Evolutionary conservation across 345 rosid species (phyloP).

Genomic region (Gossypium anomalum): DNA sequence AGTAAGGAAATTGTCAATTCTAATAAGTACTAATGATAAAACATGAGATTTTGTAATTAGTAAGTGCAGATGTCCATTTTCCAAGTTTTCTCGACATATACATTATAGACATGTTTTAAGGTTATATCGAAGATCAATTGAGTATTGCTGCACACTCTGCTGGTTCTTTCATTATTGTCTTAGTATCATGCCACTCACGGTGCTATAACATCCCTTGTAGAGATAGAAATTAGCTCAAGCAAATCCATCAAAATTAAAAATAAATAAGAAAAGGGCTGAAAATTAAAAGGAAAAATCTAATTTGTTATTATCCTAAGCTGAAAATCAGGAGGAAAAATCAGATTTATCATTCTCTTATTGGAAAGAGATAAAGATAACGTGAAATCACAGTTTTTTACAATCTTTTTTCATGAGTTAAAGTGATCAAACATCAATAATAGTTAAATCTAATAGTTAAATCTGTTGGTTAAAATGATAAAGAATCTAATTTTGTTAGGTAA

Average conservation of each 20-base stretch:
- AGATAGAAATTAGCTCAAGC: neutral
- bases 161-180: neutral
- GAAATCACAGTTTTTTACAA: too few species aligned
- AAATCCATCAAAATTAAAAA: too few species aligned
- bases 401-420: too few species aligned
- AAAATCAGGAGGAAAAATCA: accelerated
- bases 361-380: accelerated
- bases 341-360: too few species aligned
- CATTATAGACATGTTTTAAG: neutral
- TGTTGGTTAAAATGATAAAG: too few species aligned
- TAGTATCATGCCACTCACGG: neutral
- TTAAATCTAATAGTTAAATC: too few species aligned
- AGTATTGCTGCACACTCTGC: neutral
- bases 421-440: too few species aligned
- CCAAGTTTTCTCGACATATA: neutral
- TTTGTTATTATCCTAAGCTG: too few species aligned
- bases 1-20: too few species aligned
- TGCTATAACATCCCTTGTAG: neutral
- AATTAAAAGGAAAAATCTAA: too few species aligned
- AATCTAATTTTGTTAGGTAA: too few species aligned
- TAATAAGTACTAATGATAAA: neutral
- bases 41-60: neutral
- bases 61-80: neutral
- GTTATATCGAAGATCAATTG: neutral
- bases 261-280: too few species aligned